Conservation (phyloP, 306 rosid genomes). For the Malus fusca region DNA sequence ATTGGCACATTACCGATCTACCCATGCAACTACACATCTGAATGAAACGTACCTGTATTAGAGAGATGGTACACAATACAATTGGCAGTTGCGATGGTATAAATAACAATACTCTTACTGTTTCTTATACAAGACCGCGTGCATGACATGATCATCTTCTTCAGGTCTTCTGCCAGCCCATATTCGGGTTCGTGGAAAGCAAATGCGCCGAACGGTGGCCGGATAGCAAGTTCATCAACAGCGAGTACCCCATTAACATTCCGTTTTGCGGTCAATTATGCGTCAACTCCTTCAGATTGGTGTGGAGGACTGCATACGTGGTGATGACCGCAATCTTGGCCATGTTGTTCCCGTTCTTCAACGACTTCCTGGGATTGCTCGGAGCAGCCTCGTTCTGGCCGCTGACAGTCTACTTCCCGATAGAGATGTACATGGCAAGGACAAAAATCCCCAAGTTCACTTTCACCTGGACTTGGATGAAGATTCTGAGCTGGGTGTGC, state of each 20-base stretch:
- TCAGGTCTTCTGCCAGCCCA: conserved; percentile 88
- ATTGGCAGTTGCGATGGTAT: not conserved
- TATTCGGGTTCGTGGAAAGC: conserved; percentile 62
- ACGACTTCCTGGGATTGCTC: conserved; percentile 73
- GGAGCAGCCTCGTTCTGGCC: conserved; percentile 95
- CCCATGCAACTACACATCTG: too few species aligned
- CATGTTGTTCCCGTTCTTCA: conserved; percentile 95
- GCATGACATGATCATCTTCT: not conserved
- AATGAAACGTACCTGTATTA: too few species aligned
- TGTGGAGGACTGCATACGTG: conserved; percentile 81
- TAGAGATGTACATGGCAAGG: conserved; percentile 88
- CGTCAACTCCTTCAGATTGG: conserved; percentile 58
- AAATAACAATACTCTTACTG: not conserved
- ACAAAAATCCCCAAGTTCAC: conserved; percentile 54
- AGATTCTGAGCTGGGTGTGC: conserved; percentile 77
- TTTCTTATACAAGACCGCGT: not conserved
- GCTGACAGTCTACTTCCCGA: conserved; percentile 79
- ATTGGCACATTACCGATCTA: not conserved
- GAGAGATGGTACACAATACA: not conserved
- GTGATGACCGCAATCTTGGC: conserved; percentile 61
- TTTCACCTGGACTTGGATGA: conserved; percentile 83
- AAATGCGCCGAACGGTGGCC: conserved; percentile 49
- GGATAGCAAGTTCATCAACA: conserved; percentile 49
- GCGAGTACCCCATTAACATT: conserved; percentile 42
- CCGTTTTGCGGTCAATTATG: conserved; percentile 40